phyloP scores from a whole-genome alignment of 495 filamentous ascomycete genomes.

The Penicillium fimorum region DNA sequence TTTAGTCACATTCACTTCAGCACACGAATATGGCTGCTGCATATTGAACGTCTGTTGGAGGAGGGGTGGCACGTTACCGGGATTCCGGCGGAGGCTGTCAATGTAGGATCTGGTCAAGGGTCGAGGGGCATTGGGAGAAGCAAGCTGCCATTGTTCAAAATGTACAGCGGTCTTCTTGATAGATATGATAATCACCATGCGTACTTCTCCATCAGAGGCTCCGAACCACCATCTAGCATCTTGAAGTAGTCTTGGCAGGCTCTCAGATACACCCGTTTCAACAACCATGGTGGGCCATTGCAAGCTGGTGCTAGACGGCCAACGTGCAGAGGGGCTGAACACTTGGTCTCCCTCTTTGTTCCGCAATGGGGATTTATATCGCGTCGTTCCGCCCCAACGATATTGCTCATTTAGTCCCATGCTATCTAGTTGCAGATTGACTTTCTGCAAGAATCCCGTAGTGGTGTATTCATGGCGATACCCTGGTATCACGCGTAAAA shows the following conservation, averaged over 20 bases:
- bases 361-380: no score
- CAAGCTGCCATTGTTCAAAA: constrained; percentile 4
- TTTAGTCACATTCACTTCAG: no score
- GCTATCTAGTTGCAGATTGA: no score
- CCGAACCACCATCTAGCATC: neutral
- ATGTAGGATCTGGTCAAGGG: constrained; percentile 1
- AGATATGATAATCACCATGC: neutral
- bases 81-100: neutral
- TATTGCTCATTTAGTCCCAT: no score
- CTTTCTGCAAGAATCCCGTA: no score
- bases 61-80: neutral
- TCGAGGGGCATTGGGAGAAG: neutral
- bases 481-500: no score
- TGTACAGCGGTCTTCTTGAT: neutral
- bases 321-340: no score
- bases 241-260: neutral
- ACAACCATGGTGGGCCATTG: neutral
- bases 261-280: neutral
- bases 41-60: neutral
- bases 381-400: no score
- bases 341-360: no score
- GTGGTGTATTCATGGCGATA: no score
- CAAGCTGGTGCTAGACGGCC: neutral
- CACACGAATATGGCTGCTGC: neutral
- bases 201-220: neutral